A percentile compares a stretch with the other conserved stretches of the same genome.
Evolutionary conservation across 192 early-diverging fungal species (phyloP).

Genomic region (Coemansia javaensis): DNA sequence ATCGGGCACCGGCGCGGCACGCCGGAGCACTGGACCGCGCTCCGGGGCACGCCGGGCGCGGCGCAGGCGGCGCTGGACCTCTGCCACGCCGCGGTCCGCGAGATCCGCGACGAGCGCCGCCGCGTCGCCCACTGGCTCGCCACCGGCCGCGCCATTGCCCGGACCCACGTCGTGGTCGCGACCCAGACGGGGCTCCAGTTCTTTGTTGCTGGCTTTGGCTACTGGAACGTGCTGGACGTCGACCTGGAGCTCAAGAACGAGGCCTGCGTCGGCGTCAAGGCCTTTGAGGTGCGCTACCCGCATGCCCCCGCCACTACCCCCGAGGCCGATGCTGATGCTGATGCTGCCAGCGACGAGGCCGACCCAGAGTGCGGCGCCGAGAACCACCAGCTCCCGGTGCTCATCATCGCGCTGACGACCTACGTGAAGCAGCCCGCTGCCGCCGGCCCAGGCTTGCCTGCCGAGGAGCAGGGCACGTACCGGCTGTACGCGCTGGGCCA

Average conservation of each 20-base stretch:
- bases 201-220: conserved; percentile 46
- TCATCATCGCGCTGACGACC: conserved; percentile 40
- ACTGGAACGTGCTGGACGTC: conserved; percentile 48
- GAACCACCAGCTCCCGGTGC: conserved; percentile 13
- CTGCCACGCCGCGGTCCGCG: conserved; percentile 2
- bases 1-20: conserved; percentile 29
- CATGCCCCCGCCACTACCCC: background rate
- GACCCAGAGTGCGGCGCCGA: background rate
- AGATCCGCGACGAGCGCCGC: conserved; percentile 27
- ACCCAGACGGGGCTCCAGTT: conserved; percentile 41
- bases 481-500: conserved; percentile 40
- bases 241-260: conserved; percentile 31
- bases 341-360: background rate
- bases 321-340: background rate
- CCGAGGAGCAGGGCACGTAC: conserved; percentile 26
- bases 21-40: conserved; percentile 13
- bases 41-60: conserved; percentile 7
- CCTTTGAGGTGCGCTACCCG: conserved; percentile 23
- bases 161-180: conserved; percentile 44
- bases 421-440: conserved; percentile 35
- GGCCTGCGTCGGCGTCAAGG: conserved; percentile 47
- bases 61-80: conserved; percentile 11
- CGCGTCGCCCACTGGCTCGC: conserved; percentile 23
- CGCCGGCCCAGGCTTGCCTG: background rate
- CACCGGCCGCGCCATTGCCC: conserved; percentile 8